Evolutionary conservation across 2,329 filamentous ascomycete species (phyloP).

Genomic region (Alternaria panax): DNA sequence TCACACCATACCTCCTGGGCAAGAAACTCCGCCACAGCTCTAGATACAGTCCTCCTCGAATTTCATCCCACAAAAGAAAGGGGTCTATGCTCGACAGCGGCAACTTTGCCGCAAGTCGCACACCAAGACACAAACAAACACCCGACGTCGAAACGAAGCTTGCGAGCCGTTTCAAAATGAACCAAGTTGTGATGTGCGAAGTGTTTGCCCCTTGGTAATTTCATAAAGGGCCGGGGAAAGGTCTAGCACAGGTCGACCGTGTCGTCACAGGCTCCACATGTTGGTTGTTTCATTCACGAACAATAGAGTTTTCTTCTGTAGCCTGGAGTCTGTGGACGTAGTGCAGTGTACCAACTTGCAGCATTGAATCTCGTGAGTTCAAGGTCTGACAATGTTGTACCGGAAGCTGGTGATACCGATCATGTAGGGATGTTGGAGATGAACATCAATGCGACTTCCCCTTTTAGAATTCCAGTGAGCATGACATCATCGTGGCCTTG

Average conservation of each 20-base stretch:
- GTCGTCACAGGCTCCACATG: neutral
- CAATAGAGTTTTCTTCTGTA: neutral
- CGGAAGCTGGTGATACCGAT: neutral
- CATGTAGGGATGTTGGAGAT: neutral
- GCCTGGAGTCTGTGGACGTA: neutral
- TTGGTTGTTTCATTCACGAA: conserved; percentile 1
- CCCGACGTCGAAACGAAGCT: neutral
- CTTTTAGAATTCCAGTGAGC: neutral
- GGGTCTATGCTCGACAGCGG: neutral
- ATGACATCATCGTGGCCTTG: conserved; percentile 10
- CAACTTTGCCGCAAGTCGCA: neutral
- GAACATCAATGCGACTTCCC: neutral
- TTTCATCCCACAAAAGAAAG: neutral
- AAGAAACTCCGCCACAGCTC: neutral
- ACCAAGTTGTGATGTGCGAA: neutral
- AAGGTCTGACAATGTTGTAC: neutral
- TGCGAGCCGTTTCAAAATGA: neutral
- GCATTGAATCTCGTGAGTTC: neutral
- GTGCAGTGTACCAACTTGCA: neutral
- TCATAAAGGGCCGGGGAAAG: neutral
- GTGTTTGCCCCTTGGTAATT: neutral
- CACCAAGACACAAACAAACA: neutral
- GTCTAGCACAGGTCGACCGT: neutral
- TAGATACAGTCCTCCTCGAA: neutral
- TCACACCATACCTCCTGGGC: neutral